These are phyloP conservation scores for Choiromyces venosus DNA, from an alignment of 495 filamentous ascomycete species.

Conservation along the genomic window DNA sequence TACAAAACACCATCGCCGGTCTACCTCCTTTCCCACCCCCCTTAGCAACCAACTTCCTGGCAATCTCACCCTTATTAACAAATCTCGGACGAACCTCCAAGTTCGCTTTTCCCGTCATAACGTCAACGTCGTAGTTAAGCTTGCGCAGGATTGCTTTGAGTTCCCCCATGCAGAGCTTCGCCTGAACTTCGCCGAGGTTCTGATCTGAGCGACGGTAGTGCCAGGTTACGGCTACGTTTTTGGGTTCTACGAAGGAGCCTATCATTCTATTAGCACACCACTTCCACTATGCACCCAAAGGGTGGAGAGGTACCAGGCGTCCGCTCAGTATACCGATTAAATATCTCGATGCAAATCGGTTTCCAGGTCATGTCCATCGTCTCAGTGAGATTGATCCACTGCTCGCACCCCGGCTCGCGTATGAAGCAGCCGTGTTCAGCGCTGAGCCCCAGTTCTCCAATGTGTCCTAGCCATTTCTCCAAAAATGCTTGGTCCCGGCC, in stretches of 20 bases:
- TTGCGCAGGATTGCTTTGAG: slow-evolving; percentile 67
- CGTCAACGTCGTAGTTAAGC: slow-evolving; percentile 73
- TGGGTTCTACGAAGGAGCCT: slow-evolving; percentile 86
- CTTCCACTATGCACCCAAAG: not conserved
- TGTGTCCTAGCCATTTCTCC: slow-evolving; percentile 78
- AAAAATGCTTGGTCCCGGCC: slow-evolving; percentile 87
- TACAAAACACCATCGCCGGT: slow-evolving; percentile 77
- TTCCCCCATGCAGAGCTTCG: slow-evolving; percentile 67
- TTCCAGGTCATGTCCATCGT: slow-evolving; percentile 85
- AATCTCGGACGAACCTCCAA: slow-evolving; percentile 92
- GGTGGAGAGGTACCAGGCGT: slow-evolving; percentile 58
- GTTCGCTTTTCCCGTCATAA: slow-evolving; percentile 93
- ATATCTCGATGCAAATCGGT: slow-evolving; percentile 68
- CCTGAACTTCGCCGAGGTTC: slow-evolving; percentile 68
- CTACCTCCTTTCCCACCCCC: slow-evolving; percentile 48
- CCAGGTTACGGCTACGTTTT: slow-evolving; percentile 90
- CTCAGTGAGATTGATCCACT: slow-evolving; percentile 83
- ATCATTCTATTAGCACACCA: not conserved
- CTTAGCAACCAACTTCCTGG: slow-evolving; percentile 62
- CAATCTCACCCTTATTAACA: slow-evolving; percentile 95
- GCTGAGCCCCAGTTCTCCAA: slow-evolving; percentile 74
- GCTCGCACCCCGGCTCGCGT: slow-evolving; percentile 60
- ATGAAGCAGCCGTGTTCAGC: slow-evolving; percentile 97
- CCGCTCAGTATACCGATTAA: slow-evolving; percentile 75
- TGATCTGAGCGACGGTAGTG: slow-evolving; percentile 89